Conservation (phyloP, 2,329 filamentous ascomycete genomes). For the Colletotrichum paranaense region DNA sequence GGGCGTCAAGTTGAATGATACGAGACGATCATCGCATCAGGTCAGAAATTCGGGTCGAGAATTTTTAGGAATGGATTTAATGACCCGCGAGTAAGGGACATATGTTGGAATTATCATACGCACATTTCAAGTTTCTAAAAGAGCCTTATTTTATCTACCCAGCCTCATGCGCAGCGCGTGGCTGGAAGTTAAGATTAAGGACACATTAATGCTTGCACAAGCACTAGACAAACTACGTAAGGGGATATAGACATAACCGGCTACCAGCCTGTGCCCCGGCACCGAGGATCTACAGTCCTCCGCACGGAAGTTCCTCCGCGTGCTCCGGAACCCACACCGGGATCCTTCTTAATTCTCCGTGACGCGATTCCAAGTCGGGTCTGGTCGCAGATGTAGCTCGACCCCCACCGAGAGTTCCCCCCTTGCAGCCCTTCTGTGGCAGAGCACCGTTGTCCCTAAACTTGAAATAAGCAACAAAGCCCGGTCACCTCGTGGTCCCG, state of each 20-base stretch:
- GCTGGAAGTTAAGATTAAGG: background rate
- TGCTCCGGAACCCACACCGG: background rate
- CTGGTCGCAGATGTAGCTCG: conserved; percentile 9
- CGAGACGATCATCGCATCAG: background rate
- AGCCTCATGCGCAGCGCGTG: background rate
- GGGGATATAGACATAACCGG: background rate
- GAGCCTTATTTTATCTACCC: too few relatives aligned
- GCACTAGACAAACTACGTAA: background rate
- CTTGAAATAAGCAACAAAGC: conserved; percentile 11
- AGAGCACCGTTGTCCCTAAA: conserved; percentile 10
- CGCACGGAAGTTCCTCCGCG: background rate
- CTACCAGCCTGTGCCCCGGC: background rate
- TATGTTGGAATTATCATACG: background rate
- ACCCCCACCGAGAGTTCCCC: conserved; percentile 9
- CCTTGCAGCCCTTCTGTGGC: conserved; percentile 20
- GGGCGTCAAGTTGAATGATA: background rate
- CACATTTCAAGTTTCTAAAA: background rate
- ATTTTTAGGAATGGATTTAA: background rate
- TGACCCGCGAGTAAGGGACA: background rate
- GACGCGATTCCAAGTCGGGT: background rate
- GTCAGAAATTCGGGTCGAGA: background rate
- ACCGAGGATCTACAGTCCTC: background rate
- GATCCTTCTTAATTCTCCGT: background rate
- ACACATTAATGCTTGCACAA: background rate
- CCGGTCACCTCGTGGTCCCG: background rate